Base-by-base conservation (phyloP, 192 early-diverging fungal species). In the Rhizophagus clarus region DNA sequence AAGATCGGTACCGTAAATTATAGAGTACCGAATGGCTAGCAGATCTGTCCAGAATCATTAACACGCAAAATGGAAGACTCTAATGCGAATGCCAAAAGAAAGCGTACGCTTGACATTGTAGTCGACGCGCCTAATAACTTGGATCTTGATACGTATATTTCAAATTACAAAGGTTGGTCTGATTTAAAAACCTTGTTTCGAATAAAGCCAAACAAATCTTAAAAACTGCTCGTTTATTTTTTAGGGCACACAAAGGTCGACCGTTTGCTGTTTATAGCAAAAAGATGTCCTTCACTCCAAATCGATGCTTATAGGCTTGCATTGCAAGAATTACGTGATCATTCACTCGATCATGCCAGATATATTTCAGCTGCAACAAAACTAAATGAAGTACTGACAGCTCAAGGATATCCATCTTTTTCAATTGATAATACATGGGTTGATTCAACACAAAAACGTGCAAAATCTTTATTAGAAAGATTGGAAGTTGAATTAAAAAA, bases 401-500 rank as follows among this genome's bases (percentile, higher is more conserved):
- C 61, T 40, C 82, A 81, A 34, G 76, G 82, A 24, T 72, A 86
- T 42, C 85, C 85, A 7, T 34, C 84, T 0, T 71, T 87, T 29
- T 70, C 80, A 15, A 32, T 88, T 20, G 90, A 91, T 76, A 76
- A 79, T 15, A 75, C 81, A 11, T 88, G 87, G 86, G 80, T 88
- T 8, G 88, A 88, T 32, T 81, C 81, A 17, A 89, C 94, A 20
- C 76, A 83, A 47, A 83, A 84, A 37, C 72, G 76, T 40, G 88
- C 82, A 24, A 89, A 89, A 62, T 74, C 79, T 8, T 83, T 82
- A 68, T 77, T 86, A 17, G 92, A 95, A 20, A 87, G 84, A 79
- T 83, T 97, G 32, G 94, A 97, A 64, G 81, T 81, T 26, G 93
- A 97, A 79, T 83, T 97, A n/a, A 94, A 93, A 76, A 89, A 82